These are phyloP conservation scores for Cutaneotrichosporon sp. DNA, from an alignment of 1,284 basidiomycete species.

Conservation along the genomic window DNA sequence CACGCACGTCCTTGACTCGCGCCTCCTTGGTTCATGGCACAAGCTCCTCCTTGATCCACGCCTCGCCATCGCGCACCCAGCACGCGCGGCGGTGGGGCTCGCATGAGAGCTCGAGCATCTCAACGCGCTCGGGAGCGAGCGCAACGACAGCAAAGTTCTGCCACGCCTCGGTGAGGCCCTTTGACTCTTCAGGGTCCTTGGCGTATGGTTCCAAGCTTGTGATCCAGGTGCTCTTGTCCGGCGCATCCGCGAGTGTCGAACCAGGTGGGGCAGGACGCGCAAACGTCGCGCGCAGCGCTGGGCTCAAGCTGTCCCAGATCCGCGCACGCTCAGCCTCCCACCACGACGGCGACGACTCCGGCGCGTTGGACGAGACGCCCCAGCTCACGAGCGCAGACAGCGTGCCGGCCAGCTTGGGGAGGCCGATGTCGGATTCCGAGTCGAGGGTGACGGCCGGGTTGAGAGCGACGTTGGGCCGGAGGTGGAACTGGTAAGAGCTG, in stretches of 20 bases:
- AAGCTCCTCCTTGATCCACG: conserved; percentile 41
- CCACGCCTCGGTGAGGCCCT: conserved; percentile 37
- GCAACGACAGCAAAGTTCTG: conserved; percentile 48
- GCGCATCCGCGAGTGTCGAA: conserved; percentile 33
- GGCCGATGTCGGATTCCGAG: neutral
- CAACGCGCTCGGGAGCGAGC: conserved; percentile 39
- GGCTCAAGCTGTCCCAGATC: conserved; percentile 41
- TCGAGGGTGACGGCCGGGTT: conserved; percentile 6
- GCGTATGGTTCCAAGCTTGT: neutral
- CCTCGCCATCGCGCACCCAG: conserved; percentile 31
- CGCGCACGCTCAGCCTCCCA: conserved; percentile 43
- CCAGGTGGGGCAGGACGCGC: conserved; percentile 44
- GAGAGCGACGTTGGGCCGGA: neutral
- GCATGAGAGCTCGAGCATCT: conserved; percentile 47
- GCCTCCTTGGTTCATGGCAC: conserved; percentile 27
- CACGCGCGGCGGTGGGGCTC: conserved; percentile 44
- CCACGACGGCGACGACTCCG: conserved; percentile 27
- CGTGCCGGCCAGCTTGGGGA: conserved; percentile 5
- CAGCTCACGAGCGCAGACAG: conserved; percentile 4
- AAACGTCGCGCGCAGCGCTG: conserved; percentile 49
- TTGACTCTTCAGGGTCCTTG: conserved; percentile 26
- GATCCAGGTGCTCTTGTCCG: conserved; percentile 1
- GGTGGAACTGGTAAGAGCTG: neutral
- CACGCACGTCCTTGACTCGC: neutral
- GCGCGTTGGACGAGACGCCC: conserved; percentile 6